Evolutionary conservation across 495 filamentous ascomycete genomes (phyloP), one percentile per base, ranked within the genome.

Genomic region (Annulohypoxylon bovei): DNA sequence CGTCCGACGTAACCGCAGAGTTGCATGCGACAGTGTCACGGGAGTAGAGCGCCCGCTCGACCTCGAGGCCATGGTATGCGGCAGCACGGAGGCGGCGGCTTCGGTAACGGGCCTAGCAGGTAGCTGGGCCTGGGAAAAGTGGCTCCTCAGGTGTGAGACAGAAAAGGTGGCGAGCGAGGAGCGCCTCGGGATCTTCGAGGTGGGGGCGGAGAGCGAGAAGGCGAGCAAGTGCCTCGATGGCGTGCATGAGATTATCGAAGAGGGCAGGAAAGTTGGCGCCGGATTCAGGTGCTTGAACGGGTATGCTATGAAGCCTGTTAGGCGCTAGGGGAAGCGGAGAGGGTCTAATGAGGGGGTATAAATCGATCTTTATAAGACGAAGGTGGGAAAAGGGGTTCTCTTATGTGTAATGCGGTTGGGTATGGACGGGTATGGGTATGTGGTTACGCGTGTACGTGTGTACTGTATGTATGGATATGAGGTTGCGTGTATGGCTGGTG

Each of bases 81-180:
- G 93, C 2, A 92, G 88, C 53, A 91, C 92, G 0, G 87, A 88
- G 22, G 88, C 91, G 70, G 87, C 88, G 20, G 92, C 93, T 1
- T 88, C 84, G 62, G 82, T 97, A 52, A 89, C 93, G 0, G 93
- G 93, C 5, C 74, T 98, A 16, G 87, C 97, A 4, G 95, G 94
- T 11, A 88, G 90, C 25, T 97, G 95, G 93, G 87, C 90, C 71
- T 99, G 95, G 95, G 95, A 98, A 86, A 91, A 92, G 78, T 98
- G 95, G 95, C 86, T 98, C 79, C 75, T 98, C 67, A 93, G 91
- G 79, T 81, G 94, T 73, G 90, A 94, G 78, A 85, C 89, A 76
- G 94, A 97, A 82, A 93, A 92, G 84, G 91, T 90, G 5, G 87
- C 88, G 9, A 88, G 88, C 33, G 83, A 88, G 65, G 80, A 83